A percentile compares a stretch with the other conserved stretches of the same genome.
Evolutionary conservation across 345 rosid species (phyloP).

Genomic region (Hibiscus tridactylites): DNA sequence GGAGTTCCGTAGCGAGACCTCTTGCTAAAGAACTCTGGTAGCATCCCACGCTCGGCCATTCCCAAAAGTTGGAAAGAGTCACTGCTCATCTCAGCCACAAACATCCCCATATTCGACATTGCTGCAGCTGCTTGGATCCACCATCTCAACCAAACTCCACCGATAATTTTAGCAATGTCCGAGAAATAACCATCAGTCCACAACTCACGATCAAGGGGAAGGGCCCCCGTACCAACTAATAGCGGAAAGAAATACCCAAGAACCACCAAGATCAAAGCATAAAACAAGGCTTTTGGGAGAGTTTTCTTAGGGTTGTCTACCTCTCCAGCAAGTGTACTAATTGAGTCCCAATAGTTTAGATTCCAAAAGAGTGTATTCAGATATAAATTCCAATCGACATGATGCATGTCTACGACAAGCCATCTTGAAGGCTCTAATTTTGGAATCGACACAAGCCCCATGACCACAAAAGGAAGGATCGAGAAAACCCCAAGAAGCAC

Average conservation of each 20-base stretch:
- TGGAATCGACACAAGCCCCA: slow-evolving; percentile 1
- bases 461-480: slow-evolving; percentile 6
- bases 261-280: background rate
- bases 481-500: slow-evolving; percentile 2
- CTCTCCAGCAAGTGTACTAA: background rate
- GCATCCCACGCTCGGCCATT: background rate
- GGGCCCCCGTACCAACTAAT: background rate
- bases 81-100: slow-evolving; percentile 5
- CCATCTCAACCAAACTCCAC: background rate
- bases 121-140: background rate
- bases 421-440: background rate
- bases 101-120: slow-evolving; percentile 1
- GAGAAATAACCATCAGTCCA: background rate
- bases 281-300: background rate
- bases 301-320: background rate
- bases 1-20: background rate
- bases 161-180: background rate
- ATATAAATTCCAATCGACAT: background rate
- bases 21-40: background rate
- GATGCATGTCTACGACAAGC: background rate
- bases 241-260: background rate
- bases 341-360: background rate
- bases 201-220: background rate
- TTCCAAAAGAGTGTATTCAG: background rate
- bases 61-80: slow-evolving; percentile 5